Evolutionary conservation across 805 yeast species (phyloP), one percentile per base, ranked within the genome.

Genomic region (Pichia kluyveri): DNA sequence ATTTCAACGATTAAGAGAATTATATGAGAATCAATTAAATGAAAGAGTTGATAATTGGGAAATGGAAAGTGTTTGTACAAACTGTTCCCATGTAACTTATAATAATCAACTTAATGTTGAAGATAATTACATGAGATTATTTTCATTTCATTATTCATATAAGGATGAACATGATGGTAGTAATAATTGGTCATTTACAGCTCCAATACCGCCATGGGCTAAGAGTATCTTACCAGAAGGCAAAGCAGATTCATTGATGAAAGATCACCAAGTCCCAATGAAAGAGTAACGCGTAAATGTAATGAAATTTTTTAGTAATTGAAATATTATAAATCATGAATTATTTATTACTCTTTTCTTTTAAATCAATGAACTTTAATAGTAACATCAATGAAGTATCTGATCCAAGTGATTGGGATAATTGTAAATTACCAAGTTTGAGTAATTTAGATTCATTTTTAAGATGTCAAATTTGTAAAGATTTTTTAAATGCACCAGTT

Each of bases 401-500:
- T 1, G 95, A 87, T 61, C 82, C 95, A 0, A 68, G 82, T 11
- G 96, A 88, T 60, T 88, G 91, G 82, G 48, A 61, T 5, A 44
- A 51, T 2, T 76, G 89, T 1, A 55, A 58, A 17, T 58, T 82
- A 8, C 89, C 95, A 4, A 65, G 62, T 17, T 61, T 87, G 3
- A 56, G 71, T 2, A 80, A 75, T 44, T 65, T 90, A 3, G 96
- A 90, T 53, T 71, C 87, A 2, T 68, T 82, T 27, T 69, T 88
- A 44, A 61, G 96, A 58, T 90, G 98, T 60, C 89, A 84, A 56
- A 84, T 90, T 10, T 90, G 98, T 64, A 86, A 89, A 57, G 96
- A 88, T 51, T 78, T 83, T 53, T 70, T 86, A 47, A 73, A 68
- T 32, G 85, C 90, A 0, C 96, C 98, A 1, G 86, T 87, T 37